These are phyloP conservation scores for Volutella citrinella DNA, from an alignment of 2,329 filamentous ascomycete species.

Conservation along the genomic window DNA sequence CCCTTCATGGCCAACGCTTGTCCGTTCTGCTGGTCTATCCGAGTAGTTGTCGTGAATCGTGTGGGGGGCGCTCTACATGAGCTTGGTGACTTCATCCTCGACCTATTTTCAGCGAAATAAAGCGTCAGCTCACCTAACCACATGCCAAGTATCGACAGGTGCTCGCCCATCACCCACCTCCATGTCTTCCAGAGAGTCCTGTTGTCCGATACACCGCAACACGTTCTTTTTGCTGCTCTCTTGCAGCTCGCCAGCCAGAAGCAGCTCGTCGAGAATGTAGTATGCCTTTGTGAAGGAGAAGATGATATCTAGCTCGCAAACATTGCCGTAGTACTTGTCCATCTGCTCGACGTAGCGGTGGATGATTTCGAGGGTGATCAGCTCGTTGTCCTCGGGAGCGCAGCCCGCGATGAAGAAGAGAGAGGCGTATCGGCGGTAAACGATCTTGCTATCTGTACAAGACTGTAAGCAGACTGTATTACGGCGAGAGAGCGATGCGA, in stretches of 20 bases:
- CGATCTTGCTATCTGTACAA: constrained; percentile 85
- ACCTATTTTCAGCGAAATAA: constrained; percentile 53
- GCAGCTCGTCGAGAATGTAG: constrained; percentile 95
- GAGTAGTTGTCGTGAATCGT: too few relatives aligned
- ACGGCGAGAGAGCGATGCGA: neutral
- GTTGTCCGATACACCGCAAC: constrained; percentile 89
- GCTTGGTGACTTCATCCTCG: constrained; percentile 86
- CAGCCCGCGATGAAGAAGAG: constrained; percentile 99
- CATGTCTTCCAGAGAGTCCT: constrained; percentile 97
- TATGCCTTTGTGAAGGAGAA: constrained; percentile 99
- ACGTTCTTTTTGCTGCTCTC: constrained; percentile 99
- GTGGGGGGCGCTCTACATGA: too few relatives aligned
- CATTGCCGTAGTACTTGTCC: constrained; percentile 99
- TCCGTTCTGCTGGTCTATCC: constrained; percentile 17
- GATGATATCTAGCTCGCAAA: constrained; percentile 98
- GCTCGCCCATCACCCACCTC: constrained; percentile 66
- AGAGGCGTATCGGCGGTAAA: constrained; percentile 97
- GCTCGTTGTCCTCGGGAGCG: constrained; percentile 94
- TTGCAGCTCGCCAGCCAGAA: constrained; percentile 94
- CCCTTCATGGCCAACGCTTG: constrained; percentile 10
- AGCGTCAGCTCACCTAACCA: constrained; percentile 32
- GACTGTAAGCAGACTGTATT: constrained; percentile 9
- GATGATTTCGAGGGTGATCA: constrained; percentile 97
- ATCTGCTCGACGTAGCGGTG: constrained; percentile 99
- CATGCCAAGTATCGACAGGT: constrained; percentile 13